Base-by-base conservation (phyloP, 78 protist species). In the Cyanophora paradoxa region DNA sequence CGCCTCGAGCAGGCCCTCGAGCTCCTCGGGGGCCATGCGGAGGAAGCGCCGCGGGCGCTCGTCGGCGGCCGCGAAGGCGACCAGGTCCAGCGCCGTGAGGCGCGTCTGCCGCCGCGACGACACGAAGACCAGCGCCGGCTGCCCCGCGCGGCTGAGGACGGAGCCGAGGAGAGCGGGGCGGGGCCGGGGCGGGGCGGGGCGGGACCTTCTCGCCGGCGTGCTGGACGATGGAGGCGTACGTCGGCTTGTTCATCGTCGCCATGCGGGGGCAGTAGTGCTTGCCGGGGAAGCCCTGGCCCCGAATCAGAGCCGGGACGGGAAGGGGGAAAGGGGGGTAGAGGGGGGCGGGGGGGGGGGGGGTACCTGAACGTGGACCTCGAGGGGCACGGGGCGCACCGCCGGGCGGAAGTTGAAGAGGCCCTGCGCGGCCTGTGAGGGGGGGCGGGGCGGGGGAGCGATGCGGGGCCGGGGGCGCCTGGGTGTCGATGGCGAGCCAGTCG, bases 181-280 rank as follows among this genome's bases (percentile, higher is more conserved):
- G n/a, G n/a, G n/a, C n/a, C n/a, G n/a, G n/a, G n/a, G n/a, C n/a
- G n/a, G n/a, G n/a, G n/a, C n/a, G n/a, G n/a, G n/a, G n/a, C n/a
- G n/a, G n/a, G n/a, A n/a, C n/a, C n/a, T n/a, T n/a, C n/a, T n/a
- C n/a, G n/a, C n/a, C n/a, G n/a, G n/a, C n/a, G n/a, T n/a, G n/a
- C n/a, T n/a, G n/a, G n/a, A n/a, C n/a, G n/a, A n/a, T n/a, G n/a
- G n/a, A n/a, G n/a, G 78, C 82, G 82, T 85, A 97, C 10, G 90
- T 30, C 30, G 99, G 99, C 77, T 93, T 93, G 93, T 97, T 97
- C 99, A 97, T 97, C 26, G 98, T 82, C 16, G 90, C 97, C 99
- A 97, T 97, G n/a, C 99, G 88, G 36, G 99, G 99, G 80, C 99
- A 97, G 84, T 95, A 97, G 86, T 94, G 92, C 77, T 90, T 83